These are phyloP conservation scores for Aechmea fasciata DNA, from an alignment of 176 grass and related monocot species.

Conservation along the genomic window DNA sequence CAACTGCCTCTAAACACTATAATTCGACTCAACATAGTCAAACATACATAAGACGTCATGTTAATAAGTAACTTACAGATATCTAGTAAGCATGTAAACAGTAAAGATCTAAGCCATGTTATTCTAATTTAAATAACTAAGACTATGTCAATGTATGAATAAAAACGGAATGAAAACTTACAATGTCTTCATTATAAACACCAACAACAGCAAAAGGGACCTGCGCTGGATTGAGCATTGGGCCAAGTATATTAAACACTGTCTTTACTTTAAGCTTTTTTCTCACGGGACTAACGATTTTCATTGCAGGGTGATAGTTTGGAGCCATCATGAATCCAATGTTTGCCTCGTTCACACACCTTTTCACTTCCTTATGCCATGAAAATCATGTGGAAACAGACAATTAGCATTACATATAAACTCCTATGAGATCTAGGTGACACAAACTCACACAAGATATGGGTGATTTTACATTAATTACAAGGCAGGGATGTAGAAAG, in stretches of 20 bases:
- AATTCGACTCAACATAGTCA: no score
- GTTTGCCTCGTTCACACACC: conserved; percentile 66
- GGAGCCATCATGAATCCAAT: conserved; percentile 99
- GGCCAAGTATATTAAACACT: conserved; percentile 93
- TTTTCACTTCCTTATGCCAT: conserved; percentile 55
- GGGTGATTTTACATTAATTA: no score
- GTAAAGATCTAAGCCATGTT: not conserved
- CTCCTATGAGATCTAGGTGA: no score
- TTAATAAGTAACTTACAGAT: not conserved
- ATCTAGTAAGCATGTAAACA: not conserved
- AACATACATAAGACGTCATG: not conserved
- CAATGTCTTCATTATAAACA: conserved; percentile 87
- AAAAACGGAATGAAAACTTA: conserved; percentile 33
- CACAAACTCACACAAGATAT: no score
- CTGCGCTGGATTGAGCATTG: conserved; percentile 84
- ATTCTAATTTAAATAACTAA: not conserved
- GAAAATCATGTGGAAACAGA: conserved; percentile 2
- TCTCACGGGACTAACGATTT: conserved; percentile 73
- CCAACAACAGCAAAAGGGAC: conserved; percentile 96
- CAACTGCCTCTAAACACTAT: no score
- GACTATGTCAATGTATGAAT: not conserved
- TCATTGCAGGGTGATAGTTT: conserved; percentile 96
- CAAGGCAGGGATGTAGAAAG: no score
- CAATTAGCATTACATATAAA: no score
- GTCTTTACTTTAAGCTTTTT: conserved; percentile 97